A percentile compares a stretch with the other conserved stretches of the same genome.
phyloP scores from a whole-genome alignment of 371 early-diverging fungal genomes.

The Syncephalis plumigaleata region DNA sequence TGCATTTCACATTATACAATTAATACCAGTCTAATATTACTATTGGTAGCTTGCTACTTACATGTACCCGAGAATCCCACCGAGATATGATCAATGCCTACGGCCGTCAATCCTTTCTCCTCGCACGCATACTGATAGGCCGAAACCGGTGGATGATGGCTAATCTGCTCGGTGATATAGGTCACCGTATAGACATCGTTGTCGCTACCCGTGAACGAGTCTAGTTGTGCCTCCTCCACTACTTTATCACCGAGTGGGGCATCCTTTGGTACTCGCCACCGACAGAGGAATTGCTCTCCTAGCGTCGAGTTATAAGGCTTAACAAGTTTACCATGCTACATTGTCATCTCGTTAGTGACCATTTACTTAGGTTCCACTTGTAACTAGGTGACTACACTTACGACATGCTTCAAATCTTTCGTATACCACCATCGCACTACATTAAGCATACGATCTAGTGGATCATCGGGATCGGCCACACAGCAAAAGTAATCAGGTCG shows the following conservation, averaged over 20 bases:
- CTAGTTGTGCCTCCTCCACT: neutral
- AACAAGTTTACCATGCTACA: conserved; percentile 15
- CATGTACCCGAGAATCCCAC: conserved; percentile 35
- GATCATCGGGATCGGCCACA: conserved; percentile 32
- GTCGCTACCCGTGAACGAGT: neutral
- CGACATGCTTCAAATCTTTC: conserved; percentile 41
- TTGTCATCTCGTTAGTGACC: no score
- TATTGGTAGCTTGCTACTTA: no score
- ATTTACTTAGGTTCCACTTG: no score
- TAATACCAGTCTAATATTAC: neutral
- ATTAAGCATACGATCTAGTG: conserved; percentile 40
- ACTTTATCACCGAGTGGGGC: conserved; percentile 2
- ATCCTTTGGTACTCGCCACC: conserved; percentile 23
- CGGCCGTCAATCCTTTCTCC: conserved; percentile 24
- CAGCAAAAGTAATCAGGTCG: conserved; percentile 43
- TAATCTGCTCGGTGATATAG: conserved; percentile 34
- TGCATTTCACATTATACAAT: neutral
- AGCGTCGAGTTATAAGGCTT: conserved; percentile 42
- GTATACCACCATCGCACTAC: conserved; percentile 48
- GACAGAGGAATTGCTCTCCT: conserved; percentile 36
- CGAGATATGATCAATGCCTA: conserved; percentile 31
- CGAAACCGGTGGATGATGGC: conserved; percentile 46
- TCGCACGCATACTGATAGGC: conserved; percentile 26
- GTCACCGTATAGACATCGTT: conserved; percentile 11
- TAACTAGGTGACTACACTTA: no score